A percentile compares a stretch with the other conserved stretches of the same genome.
Conservation (phyloP, 345 rosid species). For the Cardamine resedifolia region DNA sequence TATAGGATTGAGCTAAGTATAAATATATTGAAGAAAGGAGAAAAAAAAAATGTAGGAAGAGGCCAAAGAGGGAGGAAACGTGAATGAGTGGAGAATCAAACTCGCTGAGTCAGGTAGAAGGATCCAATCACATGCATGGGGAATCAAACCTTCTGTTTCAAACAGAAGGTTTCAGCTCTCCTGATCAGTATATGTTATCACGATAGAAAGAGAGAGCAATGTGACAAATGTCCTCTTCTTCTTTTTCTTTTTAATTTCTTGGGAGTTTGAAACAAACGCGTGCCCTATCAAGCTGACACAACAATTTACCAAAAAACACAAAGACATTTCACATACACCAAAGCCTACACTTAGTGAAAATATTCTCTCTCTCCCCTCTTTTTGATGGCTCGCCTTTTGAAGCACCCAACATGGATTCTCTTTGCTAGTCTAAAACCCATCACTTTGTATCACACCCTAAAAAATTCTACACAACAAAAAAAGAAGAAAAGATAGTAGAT, state of each 20-base stretch:
- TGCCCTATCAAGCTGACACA: slow-evolving; percentile 46
- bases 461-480: neutral
- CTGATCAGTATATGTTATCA: slow-evolving; percentile 12
- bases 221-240: slow-evolving; percentile 34
- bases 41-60: slow-evolving; percentile 5
- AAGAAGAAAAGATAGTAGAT: slow-evolving; percentile 13
- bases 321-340: slow-evolving; percentile 38
- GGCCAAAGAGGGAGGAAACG: slow-evolving; percentile 28
- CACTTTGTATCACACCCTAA: slow-evolving; percentile 38
- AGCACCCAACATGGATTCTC: slow-evolving; percentile 43
- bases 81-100: slow-evolving; percentile 16
- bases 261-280: slow-evolving; percentile 45
- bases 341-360: slow-evolving; percentile 36
- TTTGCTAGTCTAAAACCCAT: slow-evolving; percentile 42
- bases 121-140: slow-evolving; percentile 30
- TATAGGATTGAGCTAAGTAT: neutral
- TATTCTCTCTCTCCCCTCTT: slow-evolving; percentile 29
- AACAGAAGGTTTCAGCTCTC: slow-evolving; percentile 23
- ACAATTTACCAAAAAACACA: slow-evolving; percentile 39
- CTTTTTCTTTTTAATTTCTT: slow-evolving; percentile 33
- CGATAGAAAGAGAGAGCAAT: slow-evolving; percentile 11
- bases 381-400: slow-evolving; percentile 41
- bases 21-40: neutral
- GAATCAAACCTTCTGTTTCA: slow-evolving; percentile 2
- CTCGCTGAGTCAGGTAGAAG: slow-evolving; percentile 2